Evolutionary conservation across 306 rosid species (phyloP).

Genomic region (Parietaria judaica): DNA sequence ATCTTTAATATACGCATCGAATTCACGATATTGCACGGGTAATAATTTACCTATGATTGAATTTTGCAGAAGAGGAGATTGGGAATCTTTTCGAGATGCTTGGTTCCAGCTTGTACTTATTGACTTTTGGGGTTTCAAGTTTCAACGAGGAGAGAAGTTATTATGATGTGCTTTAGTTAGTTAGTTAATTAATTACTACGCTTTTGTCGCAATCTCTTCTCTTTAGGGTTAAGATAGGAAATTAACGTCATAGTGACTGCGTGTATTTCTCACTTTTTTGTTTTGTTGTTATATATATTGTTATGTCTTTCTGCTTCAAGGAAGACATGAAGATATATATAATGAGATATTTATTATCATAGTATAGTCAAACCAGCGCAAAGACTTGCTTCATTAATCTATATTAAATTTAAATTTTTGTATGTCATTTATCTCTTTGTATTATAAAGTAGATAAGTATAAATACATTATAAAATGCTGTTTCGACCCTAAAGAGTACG

Average conservation of each 20-base stretch:
- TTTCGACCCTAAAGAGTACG: too few species aligned
- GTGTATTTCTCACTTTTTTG: not conserved
- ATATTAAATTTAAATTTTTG: not conserved
- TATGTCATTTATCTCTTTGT: too few species aligned
- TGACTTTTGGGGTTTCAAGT: conserved; percentile 20
- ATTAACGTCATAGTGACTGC: not conserved
- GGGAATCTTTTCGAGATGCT: conserved; percentile 74
- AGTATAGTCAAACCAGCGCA: not conserved
- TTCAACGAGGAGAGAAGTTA: not conserved
- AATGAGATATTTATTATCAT: not conserved
- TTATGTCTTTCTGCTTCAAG: conserved; percentile 2
- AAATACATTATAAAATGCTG: too few species aligned
- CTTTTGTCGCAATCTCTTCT: not conserved
- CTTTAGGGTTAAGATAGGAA: not conserved
- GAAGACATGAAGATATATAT: not conserved
- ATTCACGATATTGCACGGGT: too few species aligned
- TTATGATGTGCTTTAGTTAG: not conserved
- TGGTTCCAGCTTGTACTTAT: conserved; percentile 68
- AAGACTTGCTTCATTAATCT: not conserved
- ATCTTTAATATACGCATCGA: too few species aligned
- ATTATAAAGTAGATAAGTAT: too few species aligned
- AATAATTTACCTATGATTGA: too few species aligned
- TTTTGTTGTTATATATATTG: not conserved
- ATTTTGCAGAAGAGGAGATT: conserved; percentile 55
- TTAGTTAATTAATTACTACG: not conserved